A percentile compares a stretch with the other conserved stretches of the same genome.
Evolutionary conservation across 106 monocot genomes (phyloP).

Genomic region (Triglochin maritima): DNA sequence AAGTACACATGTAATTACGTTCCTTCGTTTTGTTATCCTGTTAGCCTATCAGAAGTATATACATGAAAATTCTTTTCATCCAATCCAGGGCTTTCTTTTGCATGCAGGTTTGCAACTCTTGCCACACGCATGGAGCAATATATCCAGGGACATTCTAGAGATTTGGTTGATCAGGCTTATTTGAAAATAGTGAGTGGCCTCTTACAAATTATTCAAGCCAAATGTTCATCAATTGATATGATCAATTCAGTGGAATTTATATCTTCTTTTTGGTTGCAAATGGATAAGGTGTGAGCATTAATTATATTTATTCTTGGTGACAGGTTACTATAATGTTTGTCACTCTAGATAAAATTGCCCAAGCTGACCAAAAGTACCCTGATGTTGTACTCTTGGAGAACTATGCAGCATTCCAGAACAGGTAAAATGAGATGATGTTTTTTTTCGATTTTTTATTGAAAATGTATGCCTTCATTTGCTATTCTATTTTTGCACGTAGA

Average conservation of each 20-base stretch:
- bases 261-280: neutral
- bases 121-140: conserved; percentile 98
- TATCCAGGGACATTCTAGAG: conserved; percentile 94
- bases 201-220: neutral
- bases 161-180: conserved; percentile 92
- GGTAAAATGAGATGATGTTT: conserved; percentile 20
- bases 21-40: too few relatives aligned
- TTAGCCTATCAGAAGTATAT: too few relatives aligned
- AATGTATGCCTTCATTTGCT: too few relatives aligned
- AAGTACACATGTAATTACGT: too few relatives aligned
- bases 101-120: conserved; percentile 78
- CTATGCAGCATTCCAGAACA: conserved; percentile 97
- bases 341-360: conserved; percentile 91
- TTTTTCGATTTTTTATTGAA: neutral
- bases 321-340: conserved; percentile 92
- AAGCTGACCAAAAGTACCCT: conserved; percentile 66
- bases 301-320: neutral
- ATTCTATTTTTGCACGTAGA: neutral
- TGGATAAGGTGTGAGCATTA: neutral
- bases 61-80: neutral
- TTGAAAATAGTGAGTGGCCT: conserved; percentile 75
- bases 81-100: neutral
- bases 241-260: neutral
- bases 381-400: conserved; percentile 93
- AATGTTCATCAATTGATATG: neutral